Percentiles rank a stretch among this genome's conserved stretches.
phyloP scores from a whole-genome alignment of 495 filamentous ascomycete genomes.

The Penicillium verhagenii region DNA sequence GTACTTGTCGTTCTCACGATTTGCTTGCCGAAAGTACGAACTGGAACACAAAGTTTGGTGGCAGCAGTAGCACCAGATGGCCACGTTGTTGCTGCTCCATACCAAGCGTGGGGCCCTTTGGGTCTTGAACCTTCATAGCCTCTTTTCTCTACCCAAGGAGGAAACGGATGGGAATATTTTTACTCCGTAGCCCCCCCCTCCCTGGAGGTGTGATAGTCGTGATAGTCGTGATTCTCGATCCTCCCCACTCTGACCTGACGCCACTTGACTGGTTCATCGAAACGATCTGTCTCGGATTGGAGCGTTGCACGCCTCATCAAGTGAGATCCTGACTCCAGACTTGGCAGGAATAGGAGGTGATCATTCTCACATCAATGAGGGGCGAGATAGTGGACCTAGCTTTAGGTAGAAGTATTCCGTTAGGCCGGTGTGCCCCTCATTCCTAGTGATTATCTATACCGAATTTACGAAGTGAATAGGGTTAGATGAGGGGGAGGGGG shows the following conservation, averaged over 20 bases:
- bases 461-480: neutral
- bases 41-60: slow-evolving; percentile 3
- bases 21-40: neutral
- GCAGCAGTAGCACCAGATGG: slow-evolving; percentile 4
- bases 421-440: slow-evolving; percentile 6
- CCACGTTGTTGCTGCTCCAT: slow-evolving; percentile 10
- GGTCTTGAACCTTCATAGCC: neutral
- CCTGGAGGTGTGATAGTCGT: too few relatives aligned
- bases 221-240: slow-evolving; percentile 2
- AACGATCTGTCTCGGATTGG: slow-evolving; percentile 9
- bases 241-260: slow-evolving; percentile 2
- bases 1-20: neutral
- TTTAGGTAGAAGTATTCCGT: slow-evolving; percentile 1
- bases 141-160: slow-evolving; percentile 12
- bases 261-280: slow-evolving; percentile 15
- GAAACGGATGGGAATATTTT: neutral
- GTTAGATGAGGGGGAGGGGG: neutral
- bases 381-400: neutral
- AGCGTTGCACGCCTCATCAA: slow-evolving; percentile 8
- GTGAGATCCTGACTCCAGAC: slow-evolving; percentile 7
- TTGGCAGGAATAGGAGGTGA: slow-evolving; percentile 10
- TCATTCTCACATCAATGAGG: slow-evolving; percentile 7
- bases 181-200: too few relatives aligned
- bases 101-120: neutral
- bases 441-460: neutral